Evolutionary conservation across 1,284 basidiomycete genomes (phyloP), one percentile per base, ranked within the genome.

Genomic region (Irpex lacteus): DNA sequence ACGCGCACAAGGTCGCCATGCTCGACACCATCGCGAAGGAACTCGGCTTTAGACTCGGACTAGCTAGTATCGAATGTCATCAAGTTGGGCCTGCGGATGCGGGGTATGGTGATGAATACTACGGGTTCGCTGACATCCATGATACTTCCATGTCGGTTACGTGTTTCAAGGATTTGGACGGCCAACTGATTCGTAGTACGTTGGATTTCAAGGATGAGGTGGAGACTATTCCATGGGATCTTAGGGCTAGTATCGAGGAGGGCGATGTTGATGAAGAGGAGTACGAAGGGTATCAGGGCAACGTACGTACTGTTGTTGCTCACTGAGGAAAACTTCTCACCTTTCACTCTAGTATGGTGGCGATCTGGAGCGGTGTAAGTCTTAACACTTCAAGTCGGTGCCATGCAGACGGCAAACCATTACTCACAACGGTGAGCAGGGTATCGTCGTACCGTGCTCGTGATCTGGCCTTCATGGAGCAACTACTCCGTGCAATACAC

Each of bases 361-460:
- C 5, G 15, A 15, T 15, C 15, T 44, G 40, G 40, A 44, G 2
- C 40, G 40, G 4, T 44, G 40, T 44, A 44, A 44, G 40, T 8
- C 2, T 11, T 8, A 9, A 3, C 4, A 7, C 8, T 44, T 26
- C 26, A 4, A 44, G 15, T 15, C 40, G 15, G 5, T 44, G 3
- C 5, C 15, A 44, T 26, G 26, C 4, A 26, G 26, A 26, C 26
- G 26, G 26, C 26, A 4, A 11, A 15, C 40, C 8, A 5, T 11
- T 32, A 36, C 37, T 38, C 3, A 65, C 15, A 4, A 37, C 26
- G 37, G 37, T 34, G 5, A 18, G 0, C 62, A 82, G 81, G 75
- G 72, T 83, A 83, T 67, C 76, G 72, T 32, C 74, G 79, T 3
- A 79, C 79, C 0, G 80, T 78, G 3, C 70, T 84, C 2, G 69